A percentile compares a stretch with the other conserved stretches of the same genome.
Conservation (phyloP, 305 asterid genomes). For the Fraxinus baroniana region DNA sequence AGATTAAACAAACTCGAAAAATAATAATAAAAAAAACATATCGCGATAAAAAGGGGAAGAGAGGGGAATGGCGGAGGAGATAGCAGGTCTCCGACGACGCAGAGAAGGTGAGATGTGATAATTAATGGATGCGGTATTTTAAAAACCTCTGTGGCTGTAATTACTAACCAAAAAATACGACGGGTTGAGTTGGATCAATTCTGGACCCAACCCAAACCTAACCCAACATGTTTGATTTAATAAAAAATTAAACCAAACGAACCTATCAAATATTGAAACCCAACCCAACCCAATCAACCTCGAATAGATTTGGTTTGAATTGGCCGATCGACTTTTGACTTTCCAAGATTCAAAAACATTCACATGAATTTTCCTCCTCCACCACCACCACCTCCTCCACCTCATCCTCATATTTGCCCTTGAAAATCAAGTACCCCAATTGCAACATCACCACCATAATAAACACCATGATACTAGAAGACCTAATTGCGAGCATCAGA, state of each 20-base stretch:
- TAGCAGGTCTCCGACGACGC: too few relatives aligned
- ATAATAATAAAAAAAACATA: too few relatives aligned
- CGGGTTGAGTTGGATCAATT: not conserved
- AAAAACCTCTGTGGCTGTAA: too few relatives aligned
- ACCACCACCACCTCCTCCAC: not conserved
- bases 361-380: not conserved
- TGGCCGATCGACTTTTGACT: not conserved
- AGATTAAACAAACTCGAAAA: too few relatives aligned
- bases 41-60: too few relatives aligned
- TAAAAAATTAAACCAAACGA: not conserved
- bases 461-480: not conserved
- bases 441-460: not conserved
- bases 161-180: not conserved
- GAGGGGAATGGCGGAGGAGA: too few relatives aligned
- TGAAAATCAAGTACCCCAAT: not conserved
- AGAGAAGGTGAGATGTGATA: too few relatives aligned
- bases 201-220: not conserved
- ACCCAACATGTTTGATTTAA: not conserved
- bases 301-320: not conserved
- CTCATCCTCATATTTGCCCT: not conserved
- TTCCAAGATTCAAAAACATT: not conserved
- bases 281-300: not conserved
- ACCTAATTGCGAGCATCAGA: not conserved
- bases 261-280: not conserved
- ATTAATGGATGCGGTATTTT: too few relatives aligned